Evolutionary conservation across 129 eudicot genomes (phyloP).

Genomic region (Lonicera japonica): DNA sequence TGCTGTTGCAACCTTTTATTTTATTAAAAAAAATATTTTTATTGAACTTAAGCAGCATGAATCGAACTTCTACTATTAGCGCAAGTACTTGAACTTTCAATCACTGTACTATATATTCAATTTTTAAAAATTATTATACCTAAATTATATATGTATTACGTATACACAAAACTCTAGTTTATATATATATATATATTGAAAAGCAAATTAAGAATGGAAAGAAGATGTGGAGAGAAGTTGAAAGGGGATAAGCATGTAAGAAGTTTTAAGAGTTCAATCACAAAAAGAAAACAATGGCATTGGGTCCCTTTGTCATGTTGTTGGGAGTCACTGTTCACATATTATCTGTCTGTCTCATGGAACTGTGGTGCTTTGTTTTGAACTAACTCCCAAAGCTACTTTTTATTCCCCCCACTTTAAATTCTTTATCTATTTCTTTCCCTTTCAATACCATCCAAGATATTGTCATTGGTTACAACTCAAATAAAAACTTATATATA

Average conservation of each 20-base stretch:
- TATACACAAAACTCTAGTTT: too few species aligned
- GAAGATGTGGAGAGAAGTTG: constrained; percentile 14
- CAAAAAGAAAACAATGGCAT: constrained; percentile 14
- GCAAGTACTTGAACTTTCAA: too few species aligned
- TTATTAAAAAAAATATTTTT: too few species aligned
- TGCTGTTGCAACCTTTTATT: too few species aligned
- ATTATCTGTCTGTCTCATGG: constrained; percentile 25
- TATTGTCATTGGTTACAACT: constrained; percentile 17
- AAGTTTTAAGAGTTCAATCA: constrained; percentile 23
- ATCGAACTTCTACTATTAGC: too few species aligned
- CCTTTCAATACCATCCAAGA: constrained; percentile 20
- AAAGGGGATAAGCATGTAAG: constrained; percentile 30
- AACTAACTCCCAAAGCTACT: constrained; percentile 15
- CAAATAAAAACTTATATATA: neutral
- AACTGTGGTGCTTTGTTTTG: constrained; percentile 30
- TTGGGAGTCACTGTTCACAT: constrained; percentile 38
- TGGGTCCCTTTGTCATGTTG: constrained; percentile 37
- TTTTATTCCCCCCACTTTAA: constrained; percentile 14
- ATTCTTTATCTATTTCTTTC: constrained; percentile 23
- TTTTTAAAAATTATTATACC: too few species aligned
- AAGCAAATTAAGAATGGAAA: neutral
- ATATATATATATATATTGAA: too few species aligned
- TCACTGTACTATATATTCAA: too few species aligned
- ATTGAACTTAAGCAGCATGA: too few species aligned
- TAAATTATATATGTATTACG: too few species aligned